These are phyloP conservation scores for Fusarium tricinctum DNA, from an alignment of 2,329 filamentous ascomycete species.

Conservation along the genomic window DNA sequence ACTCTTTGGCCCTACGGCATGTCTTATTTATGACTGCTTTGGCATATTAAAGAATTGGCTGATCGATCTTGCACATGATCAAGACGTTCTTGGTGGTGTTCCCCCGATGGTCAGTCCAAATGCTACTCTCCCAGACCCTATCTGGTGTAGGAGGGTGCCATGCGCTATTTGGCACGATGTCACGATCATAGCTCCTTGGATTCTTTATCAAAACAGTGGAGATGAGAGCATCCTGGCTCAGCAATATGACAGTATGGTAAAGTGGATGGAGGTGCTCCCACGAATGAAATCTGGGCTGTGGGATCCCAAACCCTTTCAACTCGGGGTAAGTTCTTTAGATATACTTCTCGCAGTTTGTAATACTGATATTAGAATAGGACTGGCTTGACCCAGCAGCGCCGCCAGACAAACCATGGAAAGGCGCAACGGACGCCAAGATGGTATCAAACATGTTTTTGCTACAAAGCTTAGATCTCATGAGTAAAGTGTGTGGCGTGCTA, in stretches of 20 bases:
- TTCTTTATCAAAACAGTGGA: conserved; percentile 54
- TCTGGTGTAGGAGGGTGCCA: conserved; percentile 33
- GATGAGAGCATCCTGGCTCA: conserved; percentile 54
- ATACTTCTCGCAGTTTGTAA: background rate
- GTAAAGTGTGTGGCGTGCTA: conserved; percentile 32
- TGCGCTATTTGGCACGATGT: conserved; percentile 60
- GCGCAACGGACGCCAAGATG: conserved; percentile 56
- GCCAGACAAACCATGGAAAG: conserved; percentile 50
- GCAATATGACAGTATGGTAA: conserved; percentile 57
- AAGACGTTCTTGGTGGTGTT: conserved; percentile 20
- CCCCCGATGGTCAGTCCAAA: conserved; percentile 33
- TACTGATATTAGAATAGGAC: conserved; percentile 49
- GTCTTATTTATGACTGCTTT: conserved; percentile 65
- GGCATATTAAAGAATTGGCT: conserved; percentile 60
- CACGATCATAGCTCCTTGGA: conserved; percentile 56
- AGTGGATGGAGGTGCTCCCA: conserved; percentile 52
- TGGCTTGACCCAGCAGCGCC: conserved; percentile 64
- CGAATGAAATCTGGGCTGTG: background rate
- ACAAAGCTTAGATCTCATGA: conserved; percentile 56
- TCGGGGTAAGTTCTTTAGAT: background rate
- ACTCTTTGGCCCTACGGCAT: conserved; percentile 64
- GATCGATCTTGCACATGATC: conserved; percentile 26
- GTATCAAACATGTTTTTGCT: conserved; percentile 63
- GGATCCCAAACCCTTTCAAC: conserved; percentile 3
- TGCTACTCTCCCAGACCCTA: conserved; percentile 7